Base-by-base conservation (phyloP, 148 eudicot genomes). In the Beta vulgaris region DNA sequence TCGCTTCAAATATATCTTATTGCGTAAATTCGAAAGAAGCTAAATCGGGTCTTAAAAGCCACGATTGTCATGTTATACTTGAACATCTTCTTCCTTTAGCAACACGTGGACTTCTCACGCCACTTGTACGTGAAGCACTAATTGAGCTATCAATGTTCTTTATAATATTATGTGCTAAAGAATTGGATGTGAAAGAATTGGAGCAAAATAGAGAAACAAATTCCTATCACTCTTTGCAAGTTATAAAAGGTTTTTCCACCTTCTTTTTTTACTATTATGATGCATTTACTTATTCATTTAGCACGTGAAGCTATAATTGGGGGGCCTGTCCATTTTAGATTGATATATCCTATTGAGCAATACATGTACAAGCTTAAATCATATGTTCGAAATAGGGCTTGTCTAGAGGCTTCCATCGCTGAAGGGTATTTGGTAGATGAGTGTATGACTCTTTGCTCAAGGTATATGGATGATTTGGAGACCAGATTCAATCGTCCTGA, bases 351-450 rank as follows among this genome's bases (percentile, higher is more conserved):
- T 7, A 65, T 77, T 51, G 78, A 81, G 35, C 65, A 61, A 40
- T 29, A 40, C 14, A 61, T 81, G 60, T 32, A 29, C 3, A 77
- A 31, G 12, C 51, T 73, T 2, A 76, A 81, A 36, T 39, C 63
- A 12, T 81, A 76, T 60, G 37, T 77, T 1, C 36, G 65, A 3
- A 81, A 77, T 23, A 11, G 42, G n/a, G 73, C 77, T 46, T 54
- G 32, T 62, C 84, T 74, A 3, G 80, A 81, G 68, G 81, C 46
- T 11, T 81, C 78, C 0, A 73, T 77, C 7, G 71, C 84, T 0
- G 73, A 73, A 46, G 77, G 78, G 9, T 81, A 72, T 66, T 43
- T 80, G 16, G 55, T 49, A 21, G 78, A 79, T 4, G 78, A 74
- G 28, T 73, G 57, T 51, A 36, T 69, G 68, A 67, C 28, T 59